Percentiles rank a stretch among this genome's conserved stretches.
These are phyloP conservation scores for Pycnococcus provasolii DNA, from an alignment of 139 green algal species.

Conservation along the genomic window DNA sequence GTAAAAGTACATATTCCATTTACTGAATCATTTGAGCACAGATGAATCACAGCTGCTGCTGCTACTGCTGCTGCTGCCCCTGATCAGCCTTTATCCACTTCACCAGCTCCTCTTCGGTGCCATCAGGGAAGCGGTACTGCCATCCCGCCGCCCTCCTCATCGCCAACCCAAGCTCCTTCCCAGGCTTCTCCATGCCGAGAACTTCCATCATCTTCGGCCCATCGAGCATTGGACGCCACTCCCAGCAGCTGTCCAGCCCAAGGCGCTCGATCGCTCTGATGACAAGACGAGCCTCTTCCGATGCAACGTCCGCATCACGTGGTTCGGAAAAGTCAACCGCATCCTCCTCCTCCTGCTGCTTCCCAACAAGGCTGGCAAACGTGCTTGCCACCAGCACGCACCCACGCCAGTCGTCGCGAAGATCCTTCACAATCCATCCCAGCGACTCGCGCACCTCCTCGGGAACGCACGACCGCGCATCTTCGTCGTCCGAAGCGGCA, in stretches of 20 bases:
- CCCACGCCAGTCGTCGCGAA: neutral
- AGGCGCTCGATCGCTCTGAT: conserved; percentile 38
- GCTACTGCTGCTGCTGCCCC: no score
- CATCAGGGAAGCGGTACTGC: neutral
- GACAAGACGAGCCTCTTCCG: conserved; percentile 15
- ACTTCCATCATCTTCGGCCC: conserved; percentile 50
- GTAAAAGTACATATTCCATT: no score
- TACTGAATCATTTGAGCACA: no score
- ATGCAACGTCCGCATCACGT: neutral
- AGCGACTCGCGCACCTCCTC: neutral
- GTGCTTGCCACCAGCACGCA: neutral
- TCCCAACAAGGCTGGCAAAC: neutral
- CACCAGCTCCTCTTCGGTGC: neutral
- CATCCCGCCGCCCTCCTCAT: neutral
- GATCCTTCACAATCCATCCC: neutral
- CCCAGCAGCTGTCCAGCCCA: conserved; percentile 48
- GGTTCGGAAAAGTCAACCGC: neutral
- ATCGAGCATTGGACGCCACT: conserved; percentile 57
- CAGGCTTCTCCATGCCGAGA: conserved; percentile 35
- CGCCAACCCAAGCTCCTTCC: neutral
- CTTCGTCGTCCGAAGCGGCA: neutral
- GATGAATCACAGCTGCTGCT: no score
- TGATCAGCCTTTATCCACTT: neutral
- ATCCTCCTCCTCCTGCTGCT: neutral
- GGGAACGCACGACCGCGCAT: conserved; percentile 1